A percentile compares a stretch with the other conserved stretches of the same genome.
Conservation (phyloP, 495 filamentous ascomycete species). For the Penicillium antarcticum region DNA sequence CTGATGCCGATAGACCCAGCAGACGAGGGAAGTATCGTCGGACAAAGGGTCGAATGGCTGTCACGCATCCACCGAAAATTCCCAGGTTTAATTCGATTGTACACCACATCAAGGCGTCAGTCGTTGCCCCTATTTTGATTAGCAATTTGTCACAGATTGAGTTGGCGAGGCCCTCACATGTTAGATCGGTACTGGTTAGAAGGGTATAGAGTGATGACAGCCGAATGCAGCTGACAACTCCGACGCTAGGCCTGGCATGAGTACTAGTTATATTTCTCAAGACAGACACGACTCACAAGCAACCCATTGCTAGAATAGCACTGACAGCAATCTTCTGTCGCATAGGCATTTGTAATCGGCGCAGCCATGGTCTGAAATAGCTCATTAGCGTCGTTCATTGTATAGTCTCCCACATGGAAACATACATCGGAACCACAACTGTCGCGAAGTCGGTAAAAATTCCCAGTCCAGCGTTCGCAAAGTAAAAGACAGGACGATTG, state of each 20-base stretch:
- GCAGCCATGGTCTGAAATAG: constrained; percentile 27
- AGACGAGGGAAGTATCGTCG: constrained; percentile 32
- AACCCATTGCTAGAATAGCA: constrained; percentile 26
- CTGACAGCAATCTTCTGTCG: constrained; percentile 29
- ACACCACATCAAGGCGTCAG: constrained; percentile 30
- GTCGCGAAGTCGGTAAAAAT: constrained; percentile 38
- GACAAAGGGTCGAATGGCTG: constrained; percentile 31
- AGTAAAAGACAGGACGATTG: constrained; percentile 30
- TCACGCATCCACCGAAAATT: constrained; percentile 34
- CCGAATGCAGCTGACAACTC: constrained; percentile 35
- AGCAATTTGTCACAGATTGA: neutral
- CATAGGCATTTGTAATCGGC: constrained; percentile 28
- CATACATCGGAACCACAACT: constrained; percentile 35
- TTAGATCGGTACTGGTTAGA: constrained; percentile 22
- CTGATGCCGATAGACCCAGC: constrained; percentile 25
- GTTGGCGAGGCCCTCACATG: constrained; percentile 15
- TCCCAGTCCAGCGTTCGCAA: constrained; percentile 33
- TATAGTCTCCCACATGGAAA: neutral
- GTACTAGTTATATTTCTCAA: neutral
- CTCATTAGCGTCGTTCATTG: neutral
- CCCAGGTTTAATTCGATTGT: constrained; percentile 34
- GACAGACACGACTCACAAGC: constrained; percentile 22
- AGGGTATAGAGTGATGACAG: constrained; percentile 22
- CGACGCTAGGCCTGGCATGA: constrained; percentile 20
- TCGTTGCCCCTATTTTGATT: constrained; percentile 22